Evolutionary conservation across 2,329 filamentous ascomycete genomes (phyloP).

Genomic region (Microcyclospora tardicrescens): DNA sequence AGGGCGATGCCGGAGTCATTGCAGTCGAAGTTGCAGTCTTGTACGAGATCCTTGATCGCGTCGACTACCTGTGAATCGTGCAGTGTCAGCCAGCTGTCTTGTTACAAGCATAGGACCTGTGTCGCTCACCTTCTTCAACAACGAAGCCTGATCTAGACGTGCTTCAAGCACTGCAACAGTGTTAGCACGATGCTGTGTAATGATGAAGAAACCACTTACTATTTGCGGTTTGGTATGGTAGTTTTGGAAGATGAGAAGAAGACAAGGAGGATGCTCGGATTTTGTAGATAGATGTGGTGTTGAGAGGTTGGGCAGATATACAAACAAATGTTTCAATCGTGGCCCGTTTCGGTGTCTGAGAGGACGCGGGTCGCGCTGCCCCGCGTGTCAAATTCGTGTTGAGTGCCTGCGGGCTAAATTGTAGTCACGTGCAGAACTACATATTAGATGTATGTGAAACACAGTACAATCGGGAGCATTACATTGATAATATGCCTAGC

Average conservation of each 20-base stretch:
- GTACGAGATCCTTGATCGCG: constrained; percentile 96
- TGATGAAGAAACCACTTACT: too few relatives aligned
- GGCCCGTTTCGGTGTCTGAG: too few relatives aligned
- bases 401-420: too few relatives aligned
- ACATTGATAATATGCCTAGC: too few relatives aligned
- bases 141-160: constrained; percentile 82
- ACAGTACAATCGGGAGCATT: too few relatives aligned
- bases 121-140: constrained; percentile 76
- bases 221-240: too few relatives aligned
- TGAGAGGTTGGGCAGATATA: background rate
- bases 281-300: background rate
- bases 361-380: too few relatives aligned
- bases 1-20: constrained; percentile 98
- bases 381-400: too few relatives aligned
- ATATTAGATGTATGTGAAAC: too few relatives aligned
- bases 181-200: constrained; percentile 6
- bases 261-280: background rate
- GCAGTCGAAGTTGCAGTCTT: constrained; percentile 99
- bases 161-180: constrained; percentile 69
- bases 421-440: too few relatives aligned
- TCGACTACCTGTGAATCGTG: constrained; percentile 65
- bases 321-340: constrained; percentile 4
- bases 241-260: too few relatives aligned
- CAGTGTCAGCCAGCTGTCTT: constrained; percentile 7
- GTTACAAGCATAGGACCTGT: background rate